Evolutionary conservation across 495 filamentous ascomycete species (phyloP).

Genomic region (Aspergillus conjunctus): DNA sequence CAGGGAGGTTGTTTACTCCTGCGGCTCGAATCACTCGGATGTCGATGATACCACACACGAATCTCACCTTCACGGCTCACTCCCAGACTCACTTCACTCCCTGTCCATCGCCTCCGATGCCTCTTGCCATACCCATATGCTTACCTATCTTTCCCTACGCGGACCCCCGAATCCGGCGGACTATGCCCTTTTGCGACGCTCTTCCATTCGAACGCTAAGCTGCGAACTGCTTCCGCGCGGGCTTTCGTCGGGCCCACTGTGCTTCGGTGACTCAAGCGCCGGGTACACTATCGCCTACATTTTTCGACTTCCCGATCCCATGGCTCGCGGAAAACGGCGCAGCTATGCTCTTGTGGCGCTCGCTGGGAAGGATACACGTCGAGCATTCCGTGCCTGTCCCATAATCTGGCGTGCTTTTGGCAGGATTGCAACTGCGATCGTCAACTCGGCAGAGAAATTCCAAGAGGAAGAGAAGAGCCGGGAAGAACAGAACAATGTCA

Average conservation of each 20-base stretch:
- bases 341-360: constrained; percentile 89
- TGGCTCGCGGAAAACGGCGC: constrained; percentile 82
- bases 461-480: constrained; percentile 51
- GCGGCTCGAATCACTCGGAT: constrained; percentile 45
- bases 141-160: constrained; percentile 85
- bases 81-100: constrained; percentile 48
- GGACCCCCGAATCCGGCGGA: constrained; percentile 72
- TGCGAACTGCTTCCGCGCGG: constrained; percentile 81
- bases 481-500: constrained; percentile 42
- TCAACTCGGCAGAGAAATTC: constrained; percentile 59
- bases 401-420: constrained; percentile 76
- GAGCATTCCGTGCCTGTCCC: constrained; percentile 73
- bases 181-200: constrained; percentile 83
- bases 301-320: constrained; percentile 84
- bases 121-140: constrained; percentile 71
- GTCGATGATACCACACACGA: constrained; percentile 41
- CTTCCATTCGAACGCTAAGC: constrained; percentile 82
- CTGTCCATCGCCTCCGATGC: constrained; percentile 49
- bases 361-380: constrained; percentile 66
- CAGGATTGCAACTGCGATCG: constrained; percentile 74
- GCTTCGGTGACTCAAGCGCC: constrained; percentile 78
- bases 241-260: constrained; percentile 74
- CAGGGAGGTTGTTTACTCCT: constrained; percentile 50
- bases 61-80: constrained; percentile 41
- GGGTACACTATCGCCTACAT: constrained; percentile 93